A percentile compares a stretch with the other conserved stretches of the same genome.
Evolutionary conservation across 1,284 basidiomycete genomes (phyloP).

Genomic region (Phellinidium pouzarii): DNA sequence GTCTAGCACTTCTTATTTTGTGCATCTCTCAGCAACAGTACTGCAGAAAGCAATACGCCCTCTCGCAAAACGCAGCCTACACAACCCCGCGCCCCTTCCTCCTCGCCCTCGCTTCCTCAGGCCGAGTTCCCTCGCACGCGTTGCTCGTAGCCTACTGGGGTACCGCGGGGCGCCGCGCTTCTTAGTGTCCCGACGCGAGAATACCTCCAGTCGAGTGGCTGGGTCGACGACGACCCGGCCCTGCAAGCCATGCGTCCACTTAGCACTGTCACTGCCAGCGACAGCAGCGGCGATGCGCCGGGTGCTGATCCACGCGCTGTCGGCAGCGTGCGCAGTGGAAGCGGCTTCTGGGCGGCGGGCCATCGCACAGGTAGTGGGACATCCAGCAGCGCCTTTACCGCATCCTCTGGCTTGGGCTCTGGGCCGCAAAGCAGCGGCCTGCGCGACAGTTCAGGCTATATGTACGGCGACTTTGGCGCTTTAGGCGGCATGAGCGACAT

Average conservation of each 20-base stretch:
- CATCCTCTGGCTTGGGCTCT: constrained; percentile 25
- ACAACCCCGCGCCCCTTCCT: constrained; percentile 66
- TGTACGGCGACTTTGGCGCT: not conserved
- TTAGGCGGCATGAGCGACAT: constrained; percentile 19
- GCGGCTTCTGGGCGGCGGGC: constrained; percentile 61
- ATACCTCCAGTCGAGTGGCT: constrained; percentile 75
- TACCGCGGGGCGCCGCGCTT: constrained; percentile 63
- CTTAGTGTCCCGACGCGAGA: constrained; percentile 76
- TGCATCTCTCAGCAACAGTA: not conserved
- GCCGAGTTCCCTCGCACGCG: constrained; percentile 58
- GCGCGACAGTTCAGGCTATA: constrained; percentile 9
- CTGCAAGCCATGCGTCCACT: constrained; percentile 13
- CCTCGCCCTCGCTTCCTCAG: constrained; percentile 51
- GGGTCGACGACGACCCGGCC: constrained; percentile 37
- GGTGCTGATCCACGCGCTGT: constrained; percentile 19
- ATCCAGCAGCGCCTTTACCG: constrained; percentile 51
- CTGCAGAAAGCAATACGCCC: constrained; percentile 53
- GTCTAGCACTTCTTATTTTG: constrained; percentile 5
- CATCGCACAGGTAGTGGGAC: constrained; percentile 42
- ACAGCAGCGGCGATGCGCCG: not conserved
- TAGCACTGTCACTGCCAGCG: constrained; percentile 7
- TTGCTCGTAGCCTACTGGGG: constrained; percentile 76
- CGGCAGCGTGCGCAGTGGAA: constrained; percentile 53
- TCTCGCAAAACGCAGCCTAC: constrained; percentile 43
- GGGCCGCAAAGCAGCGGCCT: not conserved